Evolutionary conservation across 2,329 filamentous ascomycete species (phyloP).

Genomic region (Herpotrichia juniperi): DNA sequence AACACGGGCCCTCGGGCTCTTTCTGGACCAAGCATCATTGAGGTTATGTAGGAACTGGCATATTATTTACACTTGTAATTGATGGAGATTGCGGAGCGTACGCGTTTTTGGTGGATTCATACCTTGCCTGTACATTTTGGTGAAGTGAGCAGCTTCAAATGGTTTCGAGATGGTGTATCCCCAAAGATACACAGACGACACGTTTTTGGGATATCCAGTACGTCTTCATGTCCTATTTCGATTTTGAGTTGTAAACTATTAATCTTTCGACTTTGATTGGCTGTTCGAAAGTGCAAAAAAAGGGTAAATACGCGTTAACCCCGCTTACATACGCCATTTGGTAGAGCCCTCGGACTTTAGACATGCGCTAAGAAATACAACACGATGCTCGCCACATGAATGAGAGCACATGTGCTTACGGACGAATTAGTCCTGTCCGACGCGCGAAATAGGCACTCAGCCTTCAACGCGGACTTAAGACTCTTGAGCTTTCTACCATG

Average conservation of each 20-base stretch:
- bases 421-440: background rate
- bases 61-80: constrained; percentile 2
- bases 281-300: background rate
- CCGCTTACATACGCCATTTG: too few species aligned
- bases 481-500: background rate
- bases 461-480: background rate
- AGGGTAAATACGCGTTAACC: background rate
- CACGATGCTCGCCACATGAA: background rate
- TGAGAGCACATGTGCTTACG: background rate
- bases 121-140: background rate
- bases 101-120: background rate
- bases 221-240: background rate
- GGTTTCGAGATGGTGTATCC: background rate
- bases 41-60: background rate
- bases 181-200: background rate
- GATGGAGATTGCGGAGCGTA: background rate
- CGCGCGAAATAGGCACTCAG: background rate
- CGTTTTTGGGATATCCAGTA: background rate
- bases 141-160: background rate
- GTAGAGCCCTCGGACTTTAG: too few species aligned
- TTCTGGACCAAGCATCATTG: background rate
- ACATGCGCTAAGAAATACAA: background rate
- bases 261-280: background rate
- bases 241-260: background rate
- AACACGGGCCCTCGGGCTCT: background rate